Evolutionary conservation across 1,284 basidiomycete species (phyloP), one percentile per base, ranked within the genome.

Genomic region (Trichosporon sp.): DNA sequence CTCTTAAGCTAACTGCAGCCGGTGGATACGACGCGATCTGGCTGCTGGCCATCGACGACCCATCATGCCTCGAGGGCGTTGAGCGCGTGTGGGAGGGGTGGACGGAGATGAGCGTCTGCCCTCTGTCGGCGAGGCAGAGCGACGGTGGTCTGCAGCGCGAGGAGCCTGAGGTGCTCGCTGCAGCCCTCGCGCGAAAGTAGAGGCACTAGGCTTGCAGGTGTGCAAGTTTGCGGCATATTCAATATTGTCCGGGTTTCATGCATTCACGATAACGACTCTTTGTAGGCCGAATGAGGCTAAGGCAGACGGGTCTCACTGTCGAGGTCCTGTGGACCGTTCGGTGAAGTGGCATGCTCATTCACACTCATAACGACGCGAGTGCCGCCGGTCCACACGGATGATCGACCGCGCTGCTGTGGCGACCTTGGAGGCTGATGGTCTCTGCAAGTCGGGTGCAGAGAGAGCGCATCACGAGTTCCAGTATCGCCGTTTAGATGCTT

Each of bases 1-100:
- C n/a, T 14, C 31, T 62, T 23, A 2, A 11, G 52, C 62, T 66
- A 23, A 68, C 60, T 56, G 34, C 59, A 93, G 93, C 96, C 29
- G 96, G 96, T 4, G 96, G 96, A 1, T 99, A 91, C 78, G 96
- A 99, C 76, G 96, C 96, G 1, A 86, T 99, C 61, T 99, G 93
- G 89, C 82, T 99, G 8, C 85, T 99, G 14, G 85, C 92, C 6
- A 85, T 89, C 70, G 88, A 91, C 61, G 73, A 75, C 2, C 76
- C 82, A 0, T 61, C 65, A 0, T 69, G 72, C 0, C 69, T 82
- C 19, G 33, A 70, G 3, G 75, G 79, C 33, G 85, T 96, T 21
- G 89, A 94, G 77, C 78, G 82, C 52, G 82, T 90, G 4, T 95
- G 94, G 94, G 80, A 81, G 37, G 79, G 74, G n/a, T 93, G 89